Evolutionary conservation across 2,329 filamentous ascomycete species (phyloP), one percentile per base, ranked within the genome.

Genomic region (Penicillium thymicola): DNA sequence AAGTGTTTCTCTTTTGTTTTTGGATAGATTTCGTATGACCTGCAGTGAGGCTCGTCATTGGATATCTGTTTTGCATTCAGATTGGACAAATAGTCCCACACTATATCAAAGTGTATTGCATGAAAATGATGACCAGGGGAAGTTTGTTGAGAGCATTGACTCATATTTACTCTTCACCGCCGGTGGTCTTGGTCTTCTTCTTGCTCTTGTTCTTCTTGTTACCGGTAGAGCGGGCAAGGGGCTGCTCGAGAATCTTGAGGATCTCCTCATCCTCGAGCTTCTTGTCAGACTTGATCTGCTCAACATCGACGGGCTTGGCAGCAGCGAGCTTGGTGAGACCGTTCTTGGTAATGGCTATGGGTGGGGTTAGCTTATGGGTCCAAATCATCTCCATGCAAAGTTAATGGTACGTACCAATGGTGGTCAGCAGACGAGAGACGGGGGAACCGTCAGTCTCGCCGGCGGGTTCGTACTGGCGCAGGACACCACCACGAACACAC

Each of bases 191-290:
- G 53, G 54, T 47, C 84, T 89, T 92, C 85, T 92, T 95, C 83
- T 92, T 93, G 82, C 89, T 94, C 82, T 91, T 91, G 73, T 91
- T 92, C 75, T 92, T 92, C 79, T 90, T 90, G 64, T 87, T 81
- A 51, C 78, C 78, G 42, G 80, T 79, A 23, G 81, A 78, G 71
- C 83, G 85, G 59, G 81, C 79, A 67, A 96, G 78, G 32, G 93
- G 93, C 76, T 90, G 89, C 79, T 94, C 92, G 50, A 99, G 84
- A 63, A 97, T 93, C 82, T 94, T 90, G 67, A 97, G 86, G 65
- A 99, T 83, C 79, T 97, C 93, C 80, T 96, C 91, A 64, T 97
- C 93, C 65, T 87, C 88, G 71, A 99, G 96, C 85, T 97, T 97
- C 85, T 97, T 97, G 76, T 97, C 92, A 34, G 90, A 88, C 84